Evolutionary conservation across 1,284 basidiomycete species (phyloP), one percentile per base, ranked within the genome.

Genomic region (Dichomitus squalens): DNA sequence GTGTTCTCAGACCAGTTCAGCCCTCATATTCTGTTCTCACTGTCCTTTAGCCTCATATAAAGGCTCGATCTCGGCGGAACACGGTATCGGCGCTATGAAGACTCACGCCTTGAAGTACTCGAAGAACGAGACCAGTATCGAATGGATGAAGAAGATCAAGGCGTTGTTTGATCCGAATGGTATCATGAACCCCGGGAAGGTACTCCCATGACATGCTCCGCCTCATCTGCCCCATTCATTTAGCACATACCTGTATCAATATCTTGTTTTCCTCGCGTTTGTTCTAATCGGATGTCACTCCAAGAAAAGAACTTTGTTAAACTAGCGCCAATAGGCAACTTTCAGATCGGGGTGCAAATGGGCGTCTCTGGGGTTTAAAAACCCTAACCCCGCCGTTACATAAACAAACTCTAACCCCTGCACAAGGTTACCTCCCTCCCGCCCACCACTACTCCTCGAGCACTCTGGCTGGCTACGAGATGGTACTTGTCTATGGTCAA

Each of bases 1-100:
- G 88, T 82, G 31, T 55, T 59, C 29, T 14, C 23, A 38, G 34
- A 18, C 14, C 14, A 7, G 6, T 34, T 31, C 20, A 34, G 41
- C 2, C 36, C 14, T 33, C 11, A 18, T 34, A 20, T 36, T 36
- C 23, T 18, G 29, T 21, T 16, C 44, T 55, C 11, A 49, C 48
- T n/a, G 47, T 31, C 11, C 11, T 7, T 8, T 57, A 90, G 86
- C 84, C 21, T 83, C 81, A 5, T 80, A 90, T 70, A 83, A 85
- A 48, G 97, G 97, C 1, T 98, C 96, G 0, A 87, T 99, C 64
- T 97, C 95, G 7, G 97, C 97, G 1, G 96, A 99, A 71, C 96
- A 99, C 72, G 96, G 97, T 2, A 86, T 99, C 53, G 94, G 97
- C 4, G 81, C 90, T 0, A 96, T 96, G 92, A 99, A 99, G 77